These are phyloP conservation scores for Colletotrichum nymphaeae DNA, from an alignment of 2,329 filamentous ascomycete species.

Conservation along the genomic window DNA sequence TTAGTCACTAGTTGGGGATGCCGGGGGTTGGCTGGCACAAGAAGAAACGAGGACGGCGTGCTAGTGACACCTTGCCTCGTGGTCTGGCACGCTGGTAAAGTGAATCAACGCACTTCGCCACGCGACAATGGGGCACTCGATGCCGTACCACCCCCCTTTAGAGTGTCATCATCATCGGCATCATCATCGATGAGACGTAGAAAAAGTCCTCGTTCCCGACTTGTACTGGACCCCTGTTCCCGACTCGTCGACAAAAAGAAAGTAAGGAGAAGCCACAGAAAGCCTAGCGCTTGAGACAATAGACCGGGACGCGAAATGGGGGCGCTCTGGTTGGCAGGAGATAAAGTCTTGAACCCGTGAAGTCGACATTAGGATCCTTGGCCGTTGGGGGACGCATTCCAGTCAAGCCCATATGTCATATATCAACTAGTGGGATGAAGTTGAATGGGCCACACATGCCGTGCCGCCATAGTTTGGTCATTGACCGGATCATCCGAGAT, in stretches of 20 bases:
- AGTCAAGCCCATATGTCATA: background rate
- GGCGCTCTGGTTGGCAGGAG: background rate
- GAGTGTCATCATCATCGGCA: slow-evolving; percentile 25
- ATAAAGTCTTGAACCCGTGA: background rate
- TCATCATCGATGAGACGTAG: slow-evolving; percentile 1
- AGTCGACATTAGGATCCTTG: background rate
- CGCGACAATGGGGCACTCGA: slow-evolving; percentile 17
- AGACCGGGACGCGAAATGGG: background rate
- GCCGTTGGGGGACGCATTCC: background rate
- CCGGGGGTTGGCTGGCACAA: slow-evolving; percentile 4
- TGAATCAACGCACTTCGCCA: slow-evolving; percentile 29
- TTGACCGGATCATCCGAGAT: background rate
- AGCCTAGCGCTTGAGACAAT: background rate
- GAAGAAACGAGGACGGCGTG: slow-evolving; percentile 14
- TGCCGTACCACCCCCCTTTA: background rate
- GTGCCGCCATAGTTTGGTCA: background rate
- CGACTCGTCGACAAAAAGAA: background rate
- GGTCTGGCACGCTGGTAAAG: slow-evolving; percentile 30
- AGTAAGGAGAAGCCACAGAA: background rate
- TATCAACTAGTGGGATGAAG: background rate
- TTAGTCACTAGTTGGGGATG: background rate
- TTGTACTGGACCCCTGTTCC: background rate
- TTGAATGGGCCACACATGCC: background rate
- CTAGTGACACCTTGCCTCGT: slow-evolving; percentile 28
- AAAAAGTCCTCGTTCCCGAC: background rate